Conservation (phyloP, 257 asterid genomes). For the Capsicum chinense region DNA sequence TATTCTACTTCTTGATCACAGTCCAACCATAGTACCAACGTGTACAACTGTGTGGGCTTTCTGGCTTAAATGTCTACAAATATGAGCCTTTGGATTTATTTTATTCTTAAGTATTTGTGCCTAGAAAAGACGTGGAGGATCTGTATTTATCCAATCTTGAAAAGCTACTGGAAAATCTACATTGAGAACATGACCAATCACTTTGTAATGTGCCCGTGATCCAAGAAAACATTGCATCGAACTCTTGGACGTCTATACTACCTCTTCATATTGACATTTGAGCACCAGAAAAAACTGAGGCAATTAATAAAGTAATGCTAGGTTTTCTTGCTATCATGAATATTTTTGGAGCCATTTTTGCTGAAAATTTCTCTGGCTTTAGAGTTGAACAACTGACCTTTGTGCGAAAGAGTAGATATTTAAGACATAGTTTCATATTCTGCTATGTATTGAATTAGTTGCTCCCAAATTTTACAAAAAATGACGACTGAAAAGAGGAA, state of each 20-base stretch:
- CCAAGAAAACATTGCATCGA: slow-evolving; percentile 79
- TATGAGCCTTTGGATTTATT: slow-evolving; percentile 82
- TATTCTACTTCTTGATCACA: slow-evolving; percentile 97
- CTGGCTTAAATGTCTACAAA: slow-evolving; percentile 88
- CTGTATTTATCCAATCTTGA: slow-evolving; percentile 84
- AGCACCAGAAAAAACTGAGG: slow-evolving; percentile 75
- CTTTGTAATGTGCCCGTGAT: slow-evolving; percentile 62
- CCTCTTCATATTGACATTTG: slow-evolving; percentile 40
- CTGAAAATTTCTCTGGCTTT: neutral
- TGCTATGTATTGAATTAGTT: too few relatives aligned
- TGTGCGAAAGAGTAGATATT: neutral
- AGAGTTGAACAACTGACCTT: neutral
- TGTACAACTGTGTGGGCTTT: slow-evolving; percentile 80
- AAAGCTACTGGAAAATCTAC: slow-evolving; percentile 81
- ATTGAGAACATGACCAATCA: slow-evolving; percentile 95
- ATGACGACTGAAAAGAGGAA: too few relatives aligned
- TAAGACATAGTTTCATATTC: too few relatives aligned
- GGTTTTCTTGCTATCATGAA: slow-evolving; percentile 89
- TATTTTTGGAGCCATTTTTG: slow-evolving; percentile 55
- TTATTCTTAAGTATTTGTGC: slow-evolving; percentile 77
- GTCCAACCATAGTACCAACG: slow-evolving; percentile 86
- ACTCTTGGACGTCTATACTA: slow-evolving; percentile 86
- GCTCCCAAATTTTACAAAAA: too few relatives aligned
- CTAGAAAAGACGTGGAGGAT: slow-evolving; percentile 83
- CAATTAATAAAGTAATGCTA: slow-evolving; percentile 85